Conservation (phyloP, 148 eudicot species). For the Polygonum aviculare region DNA sequence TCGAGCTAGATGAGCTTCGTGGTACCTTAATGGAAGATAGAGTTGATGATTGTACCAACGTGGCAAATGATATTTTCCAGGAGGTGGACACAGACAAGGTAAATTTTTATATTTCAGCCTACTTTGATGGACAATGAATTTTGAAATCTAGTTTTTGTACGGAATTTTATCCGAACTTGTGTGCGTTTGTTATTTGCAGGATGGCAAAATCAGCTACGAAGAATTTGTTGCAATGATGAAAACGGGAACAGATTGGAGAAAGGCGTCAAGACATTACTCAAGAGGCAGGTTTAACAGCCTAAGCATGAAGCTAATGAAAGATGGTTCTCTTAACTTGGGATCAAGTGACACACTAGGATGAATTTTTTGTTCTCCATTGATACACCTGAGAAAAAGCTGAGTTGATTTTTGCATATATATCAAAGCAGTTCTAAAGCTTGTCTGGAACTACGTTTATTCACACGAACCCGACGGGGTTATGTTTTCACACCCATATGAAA, state of each 20-base stretch:
- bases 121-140: not conserved
- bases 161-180: not conserved
- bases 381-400: not conserved
- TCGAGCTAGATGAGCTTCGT: conserved; percentile 78
- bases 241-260: conserved; percentile 98
- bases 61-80: conserved; percentile 81
- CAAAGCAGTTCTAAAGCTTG: not conserved
- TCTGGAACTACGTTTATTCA: not conserved
- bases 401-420: not conserved
- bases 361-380: not conserved
- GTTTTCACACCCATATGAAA: not conserved
- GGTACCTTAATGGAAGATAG: conserved; percentile 77
- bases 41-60: conserved; percentile 48
- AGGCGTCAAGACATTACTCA: conserved; percentile 92
- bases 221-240: conserved; percentile 98
- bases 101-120: not conserved
- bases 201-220: conserved; percentile 82
- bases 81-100: conserved; percentile 98
- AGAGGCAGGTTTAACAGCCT: conserved; percentile 89
- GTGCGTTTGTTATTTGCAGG: conserved; percentile 33
- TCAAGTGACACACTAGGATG: conserved; percentile 7
- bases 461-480: not conserved
- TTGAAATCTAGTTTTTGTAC: not conserved
- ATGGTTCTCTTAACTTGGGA: conserved; percentile 44
- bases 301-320: conserved; percentile 83